phyloP scores from a whole-genome alignment of 202 grass and related monocot genomes.

The Cymbopogon flexuosus region DNA sequence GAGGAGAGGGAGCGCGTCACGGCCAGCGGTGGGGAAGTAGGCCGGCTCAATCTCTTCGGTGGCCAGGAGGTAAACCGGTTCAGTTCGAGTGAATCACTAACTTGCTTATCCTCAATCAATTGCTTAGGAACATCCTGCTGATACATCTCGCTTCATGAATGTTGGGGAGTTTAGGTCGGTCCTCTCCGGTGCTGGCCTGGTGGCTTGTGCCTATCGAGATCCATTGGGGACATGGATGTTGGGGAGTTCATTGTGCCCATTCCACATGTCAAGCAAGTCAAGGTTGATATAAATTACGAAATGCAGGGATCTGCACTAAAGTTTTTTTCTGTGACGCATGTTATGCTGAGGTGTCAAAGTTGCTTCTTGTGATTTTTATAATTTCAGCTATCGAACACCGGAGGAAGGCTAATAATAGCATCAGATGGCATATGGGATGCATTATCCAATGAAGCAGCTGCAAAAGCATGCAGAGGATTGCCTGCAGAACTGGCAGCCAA shows the following conservation, averaged over 20 bases:
- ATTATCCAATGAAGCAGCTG: constrained; percentile 69
- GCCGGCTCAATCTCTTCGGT: constrained; percentile 75
- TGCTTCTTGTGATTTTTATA: not conserved
- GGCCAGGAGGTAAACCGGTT: constrained; percentile 54
- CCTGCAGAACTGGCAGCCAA: constrained; percentile 83
- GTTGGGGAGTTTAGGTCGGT: constrained; percentile 46
- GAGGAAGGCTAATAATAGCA: constrained; percentile 89
- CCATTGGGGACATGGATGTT: constrained; percentile 95
- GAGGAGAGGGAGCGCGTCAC: constrained; percentile 88
- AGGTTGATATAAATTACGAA: constrained; percentile 41
- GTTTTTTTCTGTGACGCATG: not conserved
- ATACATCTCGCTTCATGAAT: not conserved
- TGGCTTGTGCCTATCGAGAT: constrained; percentile 91
- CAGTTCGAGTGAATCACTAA: not conserved
- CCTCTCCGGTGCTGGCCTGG: constrained; percentile 98
- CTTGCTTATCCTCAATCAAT: not conserved
- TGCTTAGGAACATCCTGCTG: not conserved
- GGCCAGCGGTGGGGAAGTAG: constrained; percentile 85
- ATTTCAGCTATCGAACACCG: constrained; percentile 65
- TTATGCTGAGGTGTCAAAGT: not conserved
- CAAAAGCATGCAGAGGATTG: constrained; percentile 68
- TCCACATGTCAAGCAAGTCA: constrained; percentile 98
- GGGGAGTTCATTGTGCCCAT: constrained; percentile 96
- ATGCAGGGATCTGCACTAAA: not conserved
- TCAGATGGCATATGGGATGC: constrained; percentile 99